These are phyloP conservation scores for Pichia cactophila DNA, from an alignment of 1,139 yeast genomes.

Conservation along the genomic window DNA sequence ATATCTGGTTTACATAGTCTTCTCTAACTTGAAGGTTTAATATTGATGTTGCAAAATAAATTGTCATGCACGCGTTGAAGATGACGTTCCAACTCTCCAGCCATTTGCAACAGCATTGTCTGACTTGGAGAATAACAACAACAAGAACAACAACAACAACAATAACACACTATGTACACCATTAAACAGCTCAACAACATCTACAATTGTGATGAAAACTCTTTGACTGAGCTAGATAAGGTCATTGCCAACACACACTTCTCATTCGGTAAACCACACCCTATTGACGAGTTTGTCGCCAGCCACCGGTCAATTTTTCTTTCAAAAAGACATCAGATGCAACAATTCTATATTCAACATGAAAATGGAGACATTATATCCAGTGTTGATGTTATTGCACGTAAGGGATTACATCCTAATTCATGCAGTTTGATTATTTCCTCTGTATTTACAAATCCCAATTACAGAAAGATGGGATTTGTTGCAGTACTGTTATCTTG, in stretches of 20 bases:
- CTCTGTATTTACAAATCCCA: slow-evolving; percentile 5
- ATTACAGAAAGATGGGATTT: slow-evolving; percentile 5
- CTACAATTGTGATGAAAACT: not conserved
- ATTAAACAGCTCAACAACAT: slow-evolving; percentile 1
- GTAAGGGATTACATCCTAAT: not conserved
- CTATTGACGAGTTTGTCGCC: not conserved
- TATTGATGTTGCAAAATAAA: too few species aligned
- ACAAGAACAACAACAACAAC: not conserved
- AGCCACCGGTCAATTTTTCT: not conserved
- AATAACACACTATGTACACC: not conserved
- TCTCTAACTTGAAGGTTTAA: too few species aligned
- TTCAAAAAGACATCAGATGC: not conserved
- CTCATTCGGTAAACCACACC: not conserved
- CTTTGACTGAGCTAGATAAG: not conserved
- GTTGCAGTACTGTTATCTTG: slow-evolving; percentile 2
- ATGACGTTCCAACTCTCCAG: too few species aligned
- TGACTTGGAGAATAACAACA: too few species aligned
- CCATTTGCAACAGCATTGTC: too few species aligned
- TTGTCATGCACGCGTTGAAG: too few species aligned
- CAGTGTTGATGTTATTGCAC: not conserved
- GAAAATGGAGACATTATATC: slow-evolving; percentile 5
- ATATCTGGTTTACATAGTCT: too few species aligned
- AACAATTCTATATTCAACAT: slow-evolving; percentile 4
- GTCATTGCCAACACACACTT: not conserved
- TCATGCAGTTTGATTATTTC: slow-evolving; percentile 2